phyloP scores from a whole-genome alignment of 31 red algal genomes.

The Asparagopsis taxiformis region DNA sequence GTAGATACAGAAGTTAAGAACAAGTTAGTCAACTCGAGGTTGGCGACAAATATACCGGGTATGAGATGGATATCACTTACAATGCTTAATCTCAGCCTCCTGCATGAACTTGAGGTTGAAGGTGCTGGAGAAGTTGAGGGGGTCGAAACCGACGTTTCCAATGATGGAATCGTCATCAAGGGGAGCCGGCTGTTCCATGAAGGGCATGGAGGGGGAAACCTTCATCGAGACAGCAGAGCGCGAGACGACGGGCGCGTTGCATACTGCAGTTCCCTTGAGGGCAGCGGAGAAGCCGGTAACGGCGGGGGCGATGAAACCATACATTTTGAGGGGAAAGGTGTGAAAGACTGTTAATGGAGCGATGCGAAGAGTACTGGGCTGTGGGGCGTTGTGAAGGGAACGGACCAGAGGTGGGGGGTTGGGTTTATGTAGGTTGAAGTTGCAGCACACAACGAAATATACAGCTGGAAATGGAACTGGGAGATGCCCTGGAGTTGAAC shows the following conservation, averaged over 20 bases:
- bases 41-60: too few species aligned
- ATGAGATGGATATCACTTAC: too few species aligned
- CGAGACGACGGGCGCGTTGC: constrained; percentile 10
- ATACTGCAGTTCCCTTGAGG: constrained; percentile 29
- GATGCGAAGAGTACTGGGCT: too few species aligned
- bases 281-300: constrained; percentile 54
- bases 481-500: too few species aligned
- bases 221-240: constrained; percentile 57
- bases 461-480: too few species aligned
- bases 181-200: constrained; percentile 77
- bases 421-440: too few species aligned
- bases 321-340: constrained; percentile 14
- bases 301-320: constrained; percentile 43
- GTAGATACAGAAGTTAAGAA: not conserved
- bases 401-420: too few species aligned
- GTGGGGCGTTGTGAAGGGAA: too few species aligned
- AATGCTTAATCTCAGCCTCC: constrained; percentile 92
- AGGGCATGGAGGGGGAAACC: constrained; percentile 79
- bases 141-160: constrained; percentile 92
- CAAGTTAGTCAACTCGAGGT: too few species aligned
- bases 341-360: not conserved
- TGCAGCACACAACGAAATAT: too few species aligned
- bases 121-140: constrained; percentile 65
- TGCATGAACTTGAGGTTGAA: constrained; percentile 91
- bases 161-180: constrained; percentile 71